Percentiles rank a stretch among this genome's conserved stretches.
Conservation (phyloP, 805 yeast species). For the Naumovozyma dairenensis region DNA sequence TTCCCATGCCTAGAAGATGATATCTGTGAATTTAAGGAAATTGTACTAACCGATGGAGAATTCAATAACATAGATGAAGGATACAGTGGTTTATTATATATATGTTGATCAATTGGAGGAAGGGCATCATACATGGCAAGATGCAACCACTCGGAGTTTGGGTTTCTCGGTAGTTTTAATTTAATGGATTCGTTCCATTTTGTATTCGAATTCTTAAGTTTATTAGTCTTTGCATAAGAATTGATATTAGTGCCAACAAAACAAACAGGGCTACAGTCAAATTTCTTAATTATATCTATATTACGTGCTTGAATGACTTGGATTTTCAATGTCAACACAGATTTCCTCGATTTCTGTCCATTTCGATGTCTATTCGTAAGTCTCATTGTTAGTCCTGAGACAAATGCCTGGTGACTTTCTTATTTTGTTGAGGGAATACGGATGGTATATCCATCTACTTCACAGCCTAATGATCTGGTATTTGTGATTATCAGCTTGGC, state of each 20-base stretch:
- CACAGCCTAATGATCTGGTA: too few relatives aligned
- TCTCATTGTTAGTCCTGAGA: neutral
- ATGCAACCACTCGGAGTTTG: slow-evolving; percentile 22
- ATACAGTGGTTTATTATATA: neutral
- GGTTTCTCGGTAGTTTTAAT: slow-evolving; percentile 20
- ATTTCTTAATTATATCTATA: slow-evolving; percentile 17
- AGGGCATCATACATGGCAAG: slow-evolving; percentile 24
- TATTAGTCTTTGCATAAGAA: slow-evolving; percentile 17
- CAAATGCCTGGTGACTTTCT: too few relatives aligned
- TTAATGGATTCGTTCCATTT: slow-evolving; percentile 23
- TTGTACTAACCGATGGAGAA: neutral
- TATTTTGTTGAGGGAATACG: too few relatives aligned
- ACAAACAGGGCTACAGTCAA: slow-evolving; percentile 25
- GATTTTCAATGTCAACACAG: slow-evolving; percentile 14
- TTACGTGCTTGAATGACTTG: slow-evolving; percentile 17
- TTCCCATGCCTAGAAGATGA: neutral
- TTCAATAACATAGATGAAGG: neutral
- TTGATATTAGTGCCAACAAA: slow-evolving; percentile 20
- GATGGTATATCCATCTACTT: too few relatives aligned
- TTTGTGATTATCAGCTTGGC: too few relatives aligned
- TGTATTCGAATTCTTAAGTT: slow-evolving; percentile 14
- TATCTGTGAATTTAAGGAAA: neutral
- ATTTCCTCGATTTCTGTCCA: slow-evolving; percentile 4
- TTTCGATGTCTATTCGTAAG: neutral
- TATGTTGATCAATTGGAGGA: slow-evolving; percentile 5